These are phyloP conservation scores for Fusarium sp. DNA, from an alignment of 2,329 filamentous ascomycete species.

Conservation along the genomic window DNA sequence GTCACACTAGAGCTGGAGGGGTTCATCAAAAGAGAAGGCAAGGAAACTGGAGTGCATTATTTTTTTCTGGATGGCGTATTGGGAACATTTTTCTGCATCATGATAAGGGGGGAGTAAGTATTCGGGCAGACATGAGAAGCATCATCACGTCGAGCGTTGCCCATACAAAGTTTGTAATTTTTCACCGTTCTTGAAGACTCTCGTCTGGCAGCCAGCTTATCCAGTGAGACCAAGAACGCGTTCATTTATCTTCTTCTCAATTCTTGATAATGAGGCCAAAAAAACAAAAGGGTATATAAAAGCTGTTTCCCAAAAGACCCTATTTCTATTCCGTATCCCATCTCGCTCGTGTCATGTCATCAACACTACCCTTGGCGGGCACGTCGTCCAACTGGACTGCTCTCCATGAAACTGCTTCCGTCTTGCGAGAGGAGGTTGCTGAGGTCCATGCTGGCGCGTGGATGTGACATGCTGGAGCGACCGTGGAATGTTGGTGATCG, in stretches of 20 bases:
- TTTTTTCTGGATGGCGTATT: slow-evolving; percentile 24
- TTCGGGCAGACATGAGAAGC: slow-evolving; percentile 18
- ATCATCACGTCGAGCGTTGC: slow-evolving; percentile 29
- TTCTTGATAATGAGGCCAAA: slow-evolving; percentile 27
- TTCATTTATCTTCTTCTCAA: slow-evolving; percentile 11
- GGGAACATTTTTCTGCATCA: slow-evolving; percentile 16
- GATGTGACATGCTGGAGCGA: slow-evolving; percentile 40
- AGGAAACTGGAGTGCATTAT: slow-evolving; percentile 25
- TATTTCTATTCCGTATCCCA: neutral
- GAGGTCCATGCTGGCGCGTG: slow-evolving; percentile 64
- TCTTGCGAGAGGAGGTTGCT: slow-evolving; percentile 66
- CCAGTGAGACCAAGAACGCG: slow-evolving; percentile 12
- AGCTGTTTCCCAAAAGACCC: slow-evolving; percentile 23
- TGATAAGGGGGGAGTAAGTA: slow-evolving; percentile 11
- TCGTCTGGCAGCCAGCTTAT: slow-evolving; percentile 1
- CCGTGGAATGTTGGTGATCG: slow-evolving; percentile 51
- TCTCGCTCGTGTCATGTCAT: slow-evolving; percentile 22
- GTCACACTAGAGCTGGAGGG: neutral
- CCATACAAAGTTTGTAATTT: slow-evolving; percentile 32
- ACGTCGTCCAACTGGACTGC: slow-evolving; percentile 62
- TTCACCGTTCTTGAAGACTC: slow-evolving; percentile 17
- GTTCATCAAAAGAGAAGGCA: neutral
- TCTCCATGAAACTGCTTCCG: slow-evolving; percentile 66
- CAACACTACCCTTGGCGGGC: slow-evolving; percentile 40
- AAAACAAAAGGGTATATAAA: slow-evolving; percentile 37